A percentile compares a stretch with the other conserved stretches of the same genome.
Conservation (phyloP, 2,329 filamentous ascomycete species). For the Diaporthe eres region DNA sequence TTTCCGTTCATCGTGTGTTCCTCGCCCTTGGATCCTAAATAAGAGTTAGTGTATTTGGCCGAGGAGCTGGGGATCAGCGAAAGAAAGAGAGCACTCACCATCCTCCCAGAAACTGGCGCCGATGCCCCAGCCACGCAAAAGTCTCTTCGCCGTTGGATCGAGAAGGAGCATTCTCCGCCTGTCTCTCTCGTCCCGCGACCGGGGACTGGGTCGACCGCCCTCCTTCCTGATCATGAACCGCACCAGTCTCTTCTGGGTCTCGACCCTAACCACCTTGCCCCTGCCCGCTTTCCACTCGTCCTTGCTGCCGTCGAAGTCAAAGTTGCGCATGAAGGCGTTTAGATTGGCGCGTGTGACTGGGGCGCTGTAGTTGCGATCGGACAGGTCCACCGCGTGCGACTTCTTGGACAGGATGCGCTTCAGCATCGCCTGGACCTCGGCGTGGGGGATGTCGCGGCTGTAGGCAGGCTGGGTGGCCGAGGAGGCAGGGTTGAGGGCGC, state of each 20-base stretch:
- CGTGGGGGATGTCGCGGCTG: slow-evolving; percentile 36
- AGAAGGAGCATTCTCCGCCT: slow-evolving; percentile 27
- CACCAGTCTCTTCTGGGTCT: slow-evolving; percentile 23
- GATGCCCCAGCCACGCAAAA: slow-evolving; percentile 37
- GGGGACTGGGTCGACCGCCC: slow-evolving; percentile 1
- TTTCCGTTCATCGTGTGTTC: background rate
- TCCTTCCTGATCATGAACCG: slow-evolving; percentile 21
- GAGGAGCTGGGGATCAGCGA: background rate
- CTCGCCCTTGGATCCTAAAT: background rate
- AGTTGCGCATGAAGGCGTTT: slow-evolving; percentile 37
- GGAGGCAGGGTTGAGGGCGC: slow-evolving; percentile 37
- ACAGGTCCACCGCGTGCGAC: slow-evolving; percentile 35
- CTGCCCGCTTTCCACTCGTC: slow-evolving; percentile 28
- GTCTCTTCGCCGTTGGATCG: slow-evolving; percentile 18
- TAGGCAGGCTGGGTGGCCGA: slow-evolving; percentile 1
- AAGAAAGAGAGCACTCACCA: slow-evolving; percentile 4
- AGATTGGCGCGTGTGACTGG: slow-evolving; percentile 31
- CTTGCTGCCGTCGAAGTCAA: slow-evolving; percentile 34
- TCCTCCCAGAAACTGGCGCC: slow-evolving; percentile 39
- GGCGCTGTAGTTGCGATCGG: background rate
- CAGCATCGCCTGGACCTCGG: slow-evolving; percentile 36
- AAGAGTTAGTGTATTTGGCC: background rate
- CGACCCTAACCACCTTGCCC: background rate
- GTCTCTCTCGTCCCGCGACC: slow-evolving; percentile 12
- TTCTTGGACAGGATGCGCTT: slow-evolving; percentile 39